Evolutionary conservation across 371 early-diverging fungal species (phyloP), one percentile per base, ranked within the genome.

Genomic region (Rhizomucor miehei): DNA sequence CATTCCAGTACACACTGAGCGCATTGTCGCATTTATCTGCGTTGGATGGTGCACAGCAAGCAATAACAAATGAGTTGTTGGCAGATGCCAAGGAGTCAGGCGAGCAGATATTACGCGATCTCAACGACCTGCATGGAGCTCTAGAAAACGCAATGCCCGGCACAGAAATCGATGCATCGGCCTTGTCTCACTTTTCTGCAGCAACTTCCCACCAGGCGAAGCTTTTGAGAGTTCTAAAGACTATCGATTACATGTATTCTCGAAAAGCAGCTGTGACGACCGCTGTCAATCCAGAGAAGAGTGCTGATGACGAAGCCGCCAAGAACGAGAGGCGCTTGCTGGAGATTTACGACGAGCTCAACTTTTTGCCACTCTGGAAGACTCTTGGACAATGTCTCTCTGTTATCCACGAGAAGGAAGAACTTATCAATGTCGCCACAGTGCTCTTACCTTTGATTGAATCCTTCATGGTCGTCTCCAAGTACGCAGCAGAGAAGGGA

Each of bases 401-500:
- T 13, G 65, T 80, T 34, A 89, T 94, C 38, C 85, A 85, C 23
- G 85, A 88, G 29, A 85, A 89, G 45, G 73, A 83, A 6, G 91
- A 94, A 21, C 71, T 95, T 67, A 83, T 89, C 40, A 91, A 92
- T 57, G 89, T 95, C 3, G 95, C 95, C 4, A 94, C 98, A 0
- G 93, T 95, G 6, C 68, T 98, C 1, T 70, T 98, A 35, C 99
- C 99, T 1, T 62, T 94, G 51, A 94, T 98, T 60, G 99, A 98
- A 71, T 86, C 94, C 3, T 95, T 97, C 60, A 95, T 98, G 97
- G 96, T 97, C 8, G 90, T 97, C 5, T 91, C 91, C 20, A 91
- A 90, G 62, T 82, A 85, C 57, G 77, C 79, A 4, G 80, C 81
- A 21, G 66, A 69, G 17, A 73, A 67, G 37, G 69, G 60, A 4